Conservation (phyloP, 345 rosid genomes). For the Citrus reticulata region DNA sequence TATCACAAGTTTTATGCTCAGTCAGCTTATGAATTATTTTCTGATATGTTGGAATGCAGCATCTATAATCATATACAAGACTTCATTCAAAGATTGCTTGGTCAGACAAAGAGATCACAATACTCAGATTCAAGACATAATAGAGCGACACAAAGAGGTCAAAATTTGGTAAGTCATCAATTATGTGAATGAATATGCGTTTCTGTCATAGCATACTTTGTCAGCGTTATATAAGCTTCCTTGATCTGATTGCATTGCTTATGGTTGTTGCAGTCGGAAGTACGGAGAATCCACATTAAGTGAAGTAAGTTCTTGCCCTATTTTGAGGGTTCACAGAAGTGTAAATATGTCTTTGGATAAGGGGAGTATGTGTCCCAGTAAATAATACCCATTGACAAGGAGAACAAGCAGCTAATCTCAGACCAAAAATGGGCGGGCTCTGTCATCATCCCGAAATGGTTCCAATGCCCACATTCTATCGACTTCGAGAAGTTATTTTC, state of each 20-base stretch:
- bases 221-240: neutral
- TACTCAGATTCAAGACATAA: conserved; percentile 17
- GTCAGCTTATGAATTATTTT: neutral
- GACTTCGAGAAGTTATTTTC: neutral
- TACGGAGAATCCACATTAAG: conserved; percentile 13
- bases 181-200: neutral
- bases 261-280: conserved; percentile 23
- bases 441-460: neutral
- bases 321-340: neutral
- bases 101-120: conserved; percentile 21
- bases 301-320: neutral
- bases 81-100: conserved; percentile 30
- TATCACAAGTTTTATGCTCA: neutral
- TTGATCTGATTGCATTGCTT: conserved; percentile 1
- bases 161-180: conserved; percentile 31
- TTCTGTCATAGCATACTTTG: neutral
- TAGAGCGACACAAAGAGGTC: conserved; percentile 13
- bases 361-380: neutral
- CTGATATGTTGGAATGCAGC: conserved; percentile 29
- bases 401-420: neutral
- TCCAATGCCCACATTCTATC: neutral
- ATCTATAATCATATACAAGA: conserved; percentile 50
- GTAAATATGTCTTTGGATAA: neutral
- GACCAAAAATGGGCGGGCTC: neutral
- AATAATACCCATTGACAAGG: neutral